A percentile compares a stretch with the other conserved stretches of the same genome.
Evolutionary conservation across 2,329 filamentous ascomycete species (phyloP).

Genomic region (Sordariomycetes sp.): DNA sequence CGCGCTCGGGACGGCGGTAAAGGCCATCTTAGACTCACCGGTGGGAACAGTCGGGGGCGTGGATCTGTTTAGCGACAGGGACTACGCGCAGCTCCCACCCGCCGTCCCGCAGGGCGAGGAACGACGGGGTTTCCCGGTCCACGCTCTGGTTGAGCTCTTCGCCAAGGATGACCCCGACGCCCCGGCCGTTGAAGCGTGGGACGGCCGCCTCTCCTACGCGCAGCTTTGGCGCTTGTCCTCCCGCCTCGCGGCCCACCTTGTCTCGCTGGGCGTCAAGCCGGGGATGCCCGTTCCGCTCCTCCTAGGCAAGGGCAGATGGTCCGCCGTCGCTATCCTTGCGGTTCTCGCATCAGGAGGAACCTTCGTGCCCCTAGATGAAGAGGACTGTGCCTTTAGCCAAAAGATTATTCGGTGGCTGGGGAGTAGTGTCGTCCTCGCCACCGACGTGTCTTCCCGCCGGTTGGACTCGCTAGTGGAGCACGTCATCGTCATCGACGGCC

Average conservation of each 20-base stretch:
- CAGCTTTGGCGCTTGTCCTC: conserved; percentile 23
- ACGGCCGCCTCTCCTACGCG: conserved; percentile 27
- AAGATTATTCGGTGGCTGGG: conserved; percentile 28
- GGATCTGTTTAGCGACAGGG: conserved; percentile 40
- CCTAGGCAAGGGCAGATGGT: conserved; percentile 55
- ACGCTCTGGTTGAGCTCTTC: conserved; percentile 28
- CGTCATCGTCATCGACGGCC: conserved; percentile 26
- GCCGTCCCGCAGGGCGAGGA: conserved; percentile 16
- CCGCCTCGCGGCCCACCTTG: conserved; percentile 29
- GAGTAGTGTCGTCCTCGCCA: conserved; percentile 28
- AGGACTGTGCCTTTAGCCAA: conserved; percentile 25
- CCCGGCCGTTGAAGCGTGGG: conserved; percentile 28
- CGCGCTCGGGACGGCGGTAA: conserved; percentile 38
- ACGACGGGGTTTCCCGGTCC: conserved; percentile 21
- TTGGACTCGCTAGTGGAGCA: conserved; percentile 24
- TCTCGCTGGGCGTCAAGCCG: conserved; percentile 32
- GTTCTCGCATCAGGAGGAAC: conserved; percentile 44
- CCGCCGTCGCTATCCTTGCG: conserved; percentile 58
- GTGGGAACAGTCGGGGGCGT: conserved; percentile 27
- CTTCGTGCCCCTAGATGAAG: conserved; percentile 34
- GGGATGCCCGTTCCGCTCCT: conserved; percentile 51
- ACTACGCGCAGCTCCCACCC: conserved; percentile 35
- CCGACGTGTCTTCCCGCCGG: conserved; percentile 22
- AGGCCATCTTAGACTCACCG: conserved; percentile 27
- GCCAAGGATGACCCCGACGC: conserved; percentile 22